phyloP scores from a whole-genome alignment of 768 basidiomycete species.

The Pulveroboletus sp. region DNA sequence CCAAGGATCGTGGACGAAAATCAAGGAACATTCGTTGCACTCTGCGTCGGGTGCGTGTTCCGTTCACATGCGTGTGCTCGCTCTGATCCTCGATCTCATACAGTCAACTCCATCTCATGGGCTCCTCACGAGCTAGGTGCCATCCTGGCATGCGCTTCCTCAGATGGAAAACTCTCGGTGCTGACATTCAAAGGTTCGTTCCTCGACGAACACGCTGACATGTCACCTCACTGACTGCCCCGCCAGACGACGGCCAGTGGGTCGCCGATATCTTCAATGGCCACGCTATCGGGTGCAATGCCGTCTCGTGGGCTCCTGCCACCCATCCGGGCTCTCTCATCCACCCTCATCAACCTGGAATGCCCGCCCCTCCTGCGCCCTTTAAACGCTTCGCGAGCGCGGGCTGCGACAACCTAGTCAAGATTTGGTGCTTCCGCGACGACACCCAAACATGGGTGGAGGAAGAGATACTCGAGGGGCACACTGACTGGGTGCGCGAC shows the following conservation, averaged over 20 bases:
- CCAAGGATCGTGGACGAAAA: conserved; percentile 77
- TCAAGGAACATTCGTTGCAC: conserved; percentile 94
- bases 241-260: conserved; percentile 91
- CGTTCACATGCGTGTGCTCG: background rate
- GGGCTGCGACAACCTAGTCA: conserved; percentile 93
- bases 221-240: too few relatives aligned
- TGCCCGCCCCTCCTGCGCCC: conserved; percentile 39
- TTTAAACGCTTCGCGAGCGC: conserved; percentile 94
- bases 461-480: conserved; percentile 87
- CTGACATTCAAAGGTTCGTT: conserved; percentile 90
- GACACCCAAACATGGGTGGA: conserved; percentile 86
- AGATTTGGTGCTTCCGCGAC: conserved; percentile 89
- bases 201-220: background rate
- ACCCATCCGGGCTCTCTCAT: conserved; percentile 82
- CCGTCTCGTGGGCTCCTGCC: conserved; percentile 96
- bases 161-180: conserved; percentile 95
- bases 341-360: conserved; percentile 52
- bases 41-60: conserved; percentile 79
- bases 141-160: conserved; percentile 93
- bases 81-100: background rate
- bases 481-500: conserved; percentile 97
- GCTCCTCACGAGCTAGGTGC: conserved; percentile 98
- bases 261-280: conserved; percentile 93
- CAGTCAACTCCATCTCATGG: conserved; percentile 98
- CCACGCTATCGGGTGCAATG: conserved; percentile 94